A percentile compares a stretch with the other conserved stretches of the same genome.
These are phyloP conservation scores for Ustilago hordei DNA, from an alignment of 1,284 basidiomycete genomes.

Conservation along the genomic window DNA sequence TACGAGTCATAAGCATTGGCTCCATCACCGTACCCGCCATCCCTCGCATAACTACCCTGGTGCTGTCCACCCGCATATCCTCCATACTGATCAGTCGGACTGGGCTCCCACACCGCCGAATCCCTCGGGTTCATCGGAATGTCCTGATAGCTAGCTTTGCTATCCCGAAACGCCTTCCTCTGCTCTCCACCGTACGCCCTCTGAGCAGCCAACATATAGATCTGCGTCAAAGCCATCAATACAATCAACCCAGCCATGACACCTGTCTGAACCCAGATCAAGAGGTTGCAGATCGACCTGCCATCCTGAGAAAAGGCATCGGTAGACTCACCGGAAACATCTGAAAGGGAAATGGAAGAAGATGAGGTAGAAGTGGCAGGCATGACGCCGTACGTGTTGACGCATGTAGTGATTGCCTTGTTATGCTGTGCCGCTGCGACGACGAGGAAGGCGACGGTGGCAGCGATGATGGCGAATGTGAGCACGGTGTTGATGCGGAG, in stretches of 20 bases:
- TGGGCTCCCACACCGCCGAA: conserved; percentile 56
- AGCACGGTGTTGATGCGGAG: conserved; percentile 64
- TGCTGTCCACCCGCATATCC: conserved; percentile 11
- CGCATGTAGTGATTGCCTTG: conserved; percentile 50
- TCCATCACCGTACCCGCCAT: conserved; percentile 4
- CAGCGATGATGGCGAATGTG: conserved; percentile 53
- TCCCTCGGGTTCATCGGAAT: conserved; percentile 59
- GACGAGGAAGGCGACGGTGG: conserved; percentile 60
- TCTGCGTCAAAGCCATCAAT: conserved; percentile 64
- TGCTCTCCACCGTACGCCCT: conserved; percentile 62
- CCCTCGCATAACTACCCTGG: conserved; percentile 5
- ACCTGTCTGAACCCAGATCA: conserved; percentile 67
- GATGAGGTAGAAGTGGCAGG: conserved; percentile 20
- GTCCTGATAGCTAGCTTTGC: conserved; percentile 39
- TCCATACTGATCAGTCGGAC: conserved; percentile 26
- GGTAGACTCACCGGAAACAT: conserved; percentile 18
- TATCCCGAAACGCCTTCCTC: conserved; percentile 40
- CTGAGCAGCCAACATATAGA: conserved; percentile 68
- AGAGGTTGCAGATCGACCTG: conserved; percentile 61
- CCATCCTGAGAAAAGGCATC: conserved; percentile 39
- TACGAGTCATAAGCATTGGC: conserved; percentile 31
- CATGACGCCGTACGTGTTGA: conserved; percentile 47
- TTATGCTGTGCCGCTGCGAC: conserved; percentile 57
- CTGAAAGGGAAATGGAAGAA: conserved; percentile 18
- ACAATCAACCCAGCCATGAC: conserved; percentile 62